Percentiles rank a stretch among this genome's conserved stretches.
Conservation (phyloP, 78 protist species). For the slime mould (Dictyostelium discoideum) region DNA sequence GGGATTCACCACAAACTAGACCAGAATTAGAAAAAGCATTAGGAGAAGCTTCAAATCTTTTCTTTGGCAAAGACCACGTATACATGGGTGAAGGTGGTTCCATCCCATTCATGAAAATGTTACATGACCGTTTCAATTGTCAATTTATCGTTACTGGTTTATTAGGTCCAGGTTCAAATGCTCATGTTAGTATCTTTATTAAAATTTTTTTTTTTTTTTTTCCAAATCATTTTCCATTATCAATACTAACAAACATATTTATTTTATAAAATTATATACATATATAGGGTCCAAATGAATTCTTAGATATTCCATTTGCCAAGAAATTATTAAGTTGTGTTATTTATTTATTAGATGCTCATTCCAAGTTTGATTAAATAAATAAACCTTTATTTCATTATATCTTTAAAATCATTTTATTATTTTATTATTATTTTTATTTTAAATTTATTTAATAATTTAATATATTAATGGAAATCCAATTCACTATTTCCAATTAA, state of each 20-base stretch:
- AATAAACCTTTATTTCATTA: not conserved
- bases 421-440: too few relatives aligned
- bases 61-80: constrained; percentile 77
- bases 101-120: constrained; percentile 93
- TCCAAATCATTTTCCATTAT: too few relatives aligned
- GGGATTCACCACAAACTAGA: constrained; percentile 83
- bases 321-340: constrained; percentile 75
- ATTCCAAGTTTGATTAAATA: not conserved
- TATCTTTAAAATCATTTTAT: not conserved
- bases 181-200: not conserved
- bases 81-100: constrained; percentile 89
- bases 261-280: too few relatives aligned
- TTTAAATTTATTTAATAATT: too few relatives aligned
- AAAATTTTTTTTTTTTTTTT: not conserved
- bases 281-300: constrained; percentile 89
- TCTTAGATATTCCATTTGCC: constrained; percentile 82
- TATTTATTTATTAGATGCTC: constrained; percentile 78
- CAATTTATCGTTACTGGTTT: constrained; percentile 91
- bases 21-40: constrained; percentile 71
- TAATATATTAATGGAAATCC: too few relatives aligned
- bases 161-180: constrained; percentile 88
- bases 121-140: constrained; percentile 85
- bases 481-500: too few relatives aligned
- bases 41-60: constrained; percentile 65
- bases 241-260: too few relatives aligned